Percentiles rank a stretch among this genome's conserved stretches.
phyloP scores from a whole-genome alignment of 345 rosid genomes.

The Camelina hispida region DNA sequence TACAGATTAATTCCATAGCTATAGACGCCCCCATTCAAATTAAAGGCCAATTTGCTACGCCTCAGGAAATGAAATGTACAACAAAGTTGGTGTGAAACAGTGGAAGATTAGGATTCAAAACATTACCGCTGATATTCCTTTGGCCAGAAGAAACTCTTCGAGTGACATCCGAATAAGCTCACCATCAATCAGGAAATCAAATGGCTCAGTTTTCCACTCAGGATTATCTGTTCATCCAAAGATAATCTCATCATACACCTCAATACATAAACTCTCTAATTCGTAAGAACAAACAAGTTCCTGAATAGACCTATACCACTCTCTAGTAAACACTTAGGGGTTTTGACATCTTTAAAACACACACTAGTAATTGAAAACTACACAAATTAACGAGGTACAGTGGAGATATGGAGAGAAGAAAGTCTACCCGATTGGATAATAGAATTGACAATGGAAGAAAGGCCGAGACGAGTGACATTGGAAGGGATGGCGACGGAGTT shows the following conservation, averaged over 20 bases:
- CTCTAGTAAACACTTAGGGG: neutral
- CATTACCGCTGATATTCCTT: conserved; percentile 88
- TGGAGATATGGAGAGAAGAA: neutral
- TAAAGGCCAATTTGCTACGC: neutral
- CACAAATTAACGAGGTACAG: neutral
- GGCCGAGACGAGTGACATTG: conserved; percentile 79
- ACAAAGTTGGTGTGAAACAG: neutral
- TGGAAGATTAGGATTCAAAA: neutral
- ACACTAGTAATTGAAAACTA: neutral
- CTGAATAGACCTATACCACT: conserved; percentile 1
- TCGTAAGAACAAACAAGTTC: conserved; percentile 1
- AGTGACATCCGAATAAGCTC: conserved; percentile 93
- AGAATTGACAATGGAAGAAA: conserved; percentile 77
- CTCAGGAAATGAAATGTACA: conserved; percentile 23
- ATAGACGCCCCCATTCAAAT: neutral
- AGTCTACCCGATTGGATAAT: conserved; percentile 58
- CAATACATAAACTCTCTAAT: neutral
- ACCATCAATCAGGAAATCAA: conserved; percentile 91
- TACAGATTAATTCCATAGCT: neutral
- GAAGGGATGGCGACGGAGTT: conserved; percentile 79
- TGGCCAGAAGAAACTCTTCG: conserved; percentile 80
- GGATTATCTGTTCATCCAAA: conserved; percentile 56
- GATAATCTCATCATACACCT: neutral
- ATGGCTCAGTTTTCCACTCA: conserved; percentile 75
- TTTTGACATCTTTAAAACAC: neutral